Percentiles rank a stretch among this genome's conserved stretches.
These are phyloP conservation scores for Dendrocalamus sinicus DNA, from an alignment of 176 grass and related monocot species.

Conservation along the genomic window DNA sequence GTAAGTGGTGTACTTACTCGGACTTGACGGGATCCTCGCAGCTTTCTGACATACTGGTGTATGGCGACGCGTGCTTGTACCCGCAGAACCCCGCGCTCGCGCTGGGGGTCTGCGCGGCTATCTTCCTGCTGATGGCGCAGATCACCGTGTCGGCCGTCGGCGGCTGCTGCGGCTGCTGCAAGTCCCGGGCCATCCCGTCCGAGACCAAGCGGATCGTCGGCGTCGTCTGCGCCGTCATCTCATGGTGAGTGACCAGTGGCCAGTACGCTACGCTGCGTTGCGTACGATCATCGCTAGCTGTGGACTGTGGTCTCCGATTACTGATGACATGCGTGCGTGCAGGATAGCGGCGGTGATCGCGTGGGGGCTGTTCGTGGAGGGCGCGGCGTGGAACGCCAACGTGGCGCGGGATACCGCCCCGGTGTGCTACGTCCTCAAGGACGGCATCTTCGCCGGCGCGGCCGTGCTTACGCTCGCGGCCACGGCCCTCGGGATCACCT, in stretches of 20 bases:
- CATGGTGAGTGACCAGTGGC: constrained; percentile 36
- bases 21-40: background rate
- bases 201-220: constrained; percentile 11
- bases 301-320: too few species aligned
- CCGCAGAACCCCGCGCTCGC: background rate
- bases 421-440: constrained; percentile 26
- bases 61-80: constrained; percentile 12
- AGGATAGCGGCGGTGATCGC: constrained; percentile 42
- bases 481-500: constrained; percentile 40
- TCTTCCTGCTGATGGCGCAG: constrained; percentile 46
- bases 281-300: too few species aligned
- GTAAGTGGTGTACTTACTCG: background rate
- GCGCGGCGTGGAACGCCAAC: constrained; percentile 24
- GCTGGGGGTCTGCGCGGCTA: constrained; percentile 28
- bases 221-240: constrained; percentile 13
- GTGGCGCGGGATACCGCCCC: background rate
- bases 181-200: constrained; percentile 34
- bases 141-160: constrained; percentile 13
- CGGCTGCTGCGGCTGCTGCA: constrained; percentile 53
- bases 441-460: constrained; percentile 32
- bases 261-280: too few species aligned
- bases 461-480: constrained; percentile 34
- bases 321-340: background rate
- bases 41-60: background rate
- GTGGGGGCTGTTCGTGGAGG: background rate